Evolutionary conservation across 1,284 basidiomycete genomes (phyloP).

Genomic region (Ceratobasidium theobromae): DNA sequence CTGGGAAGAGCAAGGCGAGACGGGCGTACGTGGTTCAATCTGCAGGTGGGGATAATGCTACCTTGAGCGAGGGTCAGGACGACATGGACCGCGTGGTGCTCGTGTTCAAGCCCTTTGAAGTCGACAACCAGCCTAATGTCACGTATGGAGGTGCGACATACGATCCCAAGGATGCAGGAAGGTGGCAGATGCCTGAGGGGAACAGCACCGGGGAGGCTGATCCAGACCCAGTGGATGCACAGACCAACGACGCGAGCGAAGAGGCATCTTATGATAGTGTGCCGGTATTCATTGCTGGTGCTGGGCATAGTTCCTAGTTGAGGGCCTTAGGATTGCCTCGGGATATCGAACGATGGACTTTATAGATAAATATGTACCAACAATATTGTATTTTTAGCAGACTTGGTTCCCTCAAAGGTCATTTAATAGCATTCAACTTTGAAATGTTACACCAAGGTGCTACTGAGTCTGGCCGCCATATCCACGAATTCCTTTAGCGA

Average conservation of each 20-base stretch:
- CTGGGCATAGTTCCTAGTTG: neutral
- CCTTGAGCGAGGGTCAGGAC: neutral
- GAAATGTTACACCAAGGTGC: neutral
- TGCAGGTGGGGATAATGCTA: neutral
- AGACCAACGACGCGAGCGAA: neutral
- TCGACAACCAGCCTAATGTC: neutral
- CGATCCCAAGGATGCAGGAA: neutral
- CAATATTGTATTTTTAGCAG: neutral
- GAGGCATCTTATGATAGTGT: neutral
- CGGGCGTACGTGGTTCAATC: constrained; percentile 5
- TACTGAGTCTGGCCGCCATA: constrained; percentile 75
- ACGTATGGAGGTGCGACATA: neutral
- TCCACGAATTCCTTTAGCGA: constrained; percentile 89
- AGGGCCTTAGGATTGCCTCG: too few species aligned
- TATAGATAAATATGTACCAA: neutral
- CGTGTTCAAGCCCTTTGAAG: constrained; percentile 19
- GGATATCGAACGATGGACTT: neutral
- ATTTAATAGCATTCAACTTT: neutral
- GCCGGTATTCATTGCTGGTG: constrained; percentile 10
- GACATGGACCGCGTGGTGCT: constrained; percentile 11
- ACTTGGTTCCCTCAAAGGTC: too few species aligned
- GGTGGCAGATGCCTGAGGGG: neutral
- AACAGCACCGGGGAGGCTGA: constrained; percentile 1
- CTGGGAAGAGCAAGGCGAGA: neutral
- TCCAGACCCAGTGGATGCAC: neutral